Percentiles rank a stretch among this genome's conserved stretches.
These are phyloP conservation scores for Salvia miltiorrhiza DNA, from an alignment of 257 asterid genomes.

Conservation along the genomic window DNA sequence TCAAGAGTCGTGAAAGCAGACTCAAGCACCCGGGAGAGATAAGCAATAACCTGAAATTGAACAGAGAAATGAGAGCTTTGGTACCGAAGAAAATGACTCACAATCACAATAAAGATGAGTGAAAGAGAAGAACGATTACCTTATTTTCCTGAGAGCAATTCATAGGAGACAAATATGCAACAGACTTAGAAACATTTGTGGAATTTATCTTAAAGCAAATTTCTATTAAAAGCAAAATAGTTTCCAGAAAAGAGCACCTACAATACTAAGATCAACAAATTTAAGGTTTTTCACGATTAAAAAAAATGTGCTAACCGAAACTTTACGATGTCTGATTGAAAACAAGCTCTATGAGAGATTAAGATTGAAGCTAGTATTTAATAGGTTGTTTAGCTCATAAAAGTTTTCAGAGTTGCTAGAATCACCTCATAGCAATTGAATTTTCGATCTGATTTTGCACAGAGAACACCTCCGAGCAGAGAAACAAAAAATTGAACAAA, in stretches of 20 bases:
- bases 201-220: background rate
- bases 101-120: too few species aligned
- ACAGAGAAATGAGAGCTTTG: conserved; percentile 19
- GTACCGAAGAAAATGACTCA: too few species aligned
- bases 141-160: background rate
- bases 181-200: background rate
- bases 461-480: too few species aligned
- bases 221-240: background rate
- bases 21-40: conserved; percentile 93
- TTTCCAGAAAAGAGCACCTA: background rate
- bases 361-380: background rate
- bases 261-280: background rate
- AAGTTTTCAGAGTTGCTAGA: too few species aligned
- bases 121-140: too few species aligned
- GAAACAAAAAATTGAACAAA: too few species aligned
- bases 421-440: too few species aligned
- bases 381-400: too few species aligned
- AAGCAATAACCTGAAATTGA: conserved; percentile 71
- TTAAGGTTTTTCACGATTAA: background rate
- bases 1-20: conserved; percentile 93
- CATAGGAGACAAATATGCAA: background rate
- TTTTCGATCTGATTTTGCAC: too few species aligned
- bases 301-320: background rate
- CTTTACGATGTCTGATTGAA: background rate
- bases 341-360: background rate